A percentile compares a stretch with the other conserved stretches of the same genome.
These are phyloP conservation scores for Postia placenta DNA, from an alignment of 768 basidiomycete genomes.

Conservation along the genomic window DNA sequence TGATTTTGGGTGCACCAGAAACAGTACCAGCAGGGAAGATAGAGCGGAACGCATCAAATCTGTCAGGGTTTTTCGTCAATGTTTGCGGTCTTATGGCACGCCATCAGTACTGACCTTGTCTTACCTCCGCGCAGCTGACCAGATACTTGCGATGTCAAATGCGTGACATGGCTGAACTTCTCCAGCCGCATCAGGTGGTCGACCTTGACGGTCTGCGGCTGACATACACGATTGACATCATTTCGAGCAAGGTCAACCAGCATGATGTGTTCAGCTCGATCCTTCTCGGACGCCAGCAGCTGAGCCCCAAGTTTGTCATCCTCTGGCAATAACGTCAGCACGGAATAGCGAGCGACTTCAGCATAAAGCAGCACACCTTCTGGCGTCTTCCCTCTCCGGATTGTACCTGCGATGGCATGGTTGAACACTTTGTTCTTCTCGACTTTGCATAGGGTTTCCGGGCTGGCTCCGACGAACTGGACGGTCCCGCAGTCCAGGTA, in stretches of 20 bases:
- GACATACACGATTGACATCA: conserved; percentile 96
- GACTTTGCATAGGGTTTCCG: conserved; percentile 96
- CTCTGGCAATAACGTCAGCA: conserved; percentile 46
- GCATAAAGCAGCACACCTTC: conserved; percentile 57
- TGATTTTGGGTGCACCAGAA: conserved; percentile 98
- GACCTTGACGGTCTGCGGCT: conserved; percentile 91
- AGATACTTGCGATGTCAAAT: conserved; percentile 92
- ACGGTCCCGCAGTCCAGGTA: conserved; percentile 91
- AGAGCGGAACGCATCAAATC: conserved; percentile 97
- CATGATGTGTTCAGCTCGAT: conserved; percentile 98
- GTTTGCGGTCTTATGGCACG: background rate
- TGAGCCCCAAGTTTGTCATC: conserved; percentile 73
- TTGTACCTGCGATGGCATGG: conserved; percentile 97
- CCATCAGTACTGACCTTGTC: conserved; percentile 52
- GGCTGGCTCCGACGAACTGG: conserved; percentile 96
- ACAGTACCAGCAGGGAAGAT: conserved; percentile 99
- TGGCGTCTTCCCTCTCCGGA: conserved; percentile 73
- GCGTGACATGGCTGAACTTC: conserved; percentile 97
- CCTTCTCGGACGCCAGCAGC: conserved; percentile 83
- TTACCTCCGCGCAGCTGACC: conserved; percentile 76
- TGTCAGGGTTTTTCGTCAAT: conserved; percentile 22
- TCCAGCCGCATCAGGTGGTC: conserved; percentile 92
- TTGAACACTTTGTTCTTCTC: conserved; percentile 89
- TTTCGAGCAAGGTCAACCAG: conserved; percentile 96
- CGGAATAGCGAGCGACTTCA: background rate